Percentiles rank a stretch among this genome's conserved stretches.
phyloP scores from a whole-genome alignment of 192 early-diverging fungal species.

The Coemansia sp. region DNA sequence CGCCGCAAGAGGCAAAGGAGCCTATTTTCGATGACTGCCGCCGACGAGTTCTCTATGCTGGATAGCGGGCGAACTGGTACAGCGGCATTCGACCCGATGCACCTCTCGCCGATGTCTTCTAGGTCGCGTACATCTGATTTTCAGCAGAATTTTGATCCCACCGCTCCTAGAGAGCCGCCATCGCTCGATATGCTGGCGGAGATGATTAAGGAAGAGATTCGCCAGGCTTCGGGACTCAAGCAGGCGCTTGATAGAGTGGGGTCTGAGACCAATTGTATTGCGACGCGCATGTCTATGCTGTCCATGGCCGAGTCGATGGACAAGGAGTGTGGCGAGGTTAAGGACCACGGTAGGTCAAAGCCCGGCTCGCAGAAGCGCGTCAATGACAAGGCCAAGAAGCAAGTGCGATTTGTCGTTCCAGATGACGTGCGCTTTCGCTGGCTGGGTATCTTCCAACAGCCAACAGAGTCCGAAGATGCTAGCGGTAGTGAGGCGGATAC shows the following conservation, averaged over 20 bases:
- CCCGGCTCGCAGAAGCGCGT: background rate
- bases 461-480: slow-evolving; percentile 24
- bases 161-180: slow-evolving; percentile 27
- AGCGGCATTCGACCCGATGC: slow-evolving; percentile 33
- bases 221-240: slow-evolving; percentile 51
- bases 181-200: slow-evolving; percentile 52
- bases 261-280: slow-evolving; percentile 35
- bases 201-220: slow-evolving; percentile 59
- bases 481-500: slow-evolving; percentile 9
- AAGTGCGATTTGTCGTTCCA: slow-evolving; percentile 51
- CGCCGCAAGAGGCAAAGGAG: slow-evolving; percentile 53
- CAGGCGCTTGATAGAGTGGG: slow-evolving; percentile 51
- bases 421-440: slow-evolving; percentile 57
- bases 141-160: background rate
- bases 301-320: slow-evolving; percentile 13
- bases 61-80: slow-evolving; percentile 35
- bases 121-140: slow-evolving; percentile 5
- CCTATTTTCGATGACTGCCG: slow-evolving; percentile 55
- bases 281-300: slow-evolving; percentile 31
- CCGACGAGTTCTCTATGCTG: slow-evolving; percentile 46
- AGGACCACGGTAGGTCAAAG: background rate
- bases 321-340: background rate
- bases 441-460: slow-evolving; percentile 53
- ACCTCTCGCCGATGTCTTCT: background rate
- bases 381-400: slow-evolving; percentile 19